Evolutionary conservation across 2,329 filamentous ascomycete species (phyloP).

Genomic region (Alternaria gansuensis): DNA sequence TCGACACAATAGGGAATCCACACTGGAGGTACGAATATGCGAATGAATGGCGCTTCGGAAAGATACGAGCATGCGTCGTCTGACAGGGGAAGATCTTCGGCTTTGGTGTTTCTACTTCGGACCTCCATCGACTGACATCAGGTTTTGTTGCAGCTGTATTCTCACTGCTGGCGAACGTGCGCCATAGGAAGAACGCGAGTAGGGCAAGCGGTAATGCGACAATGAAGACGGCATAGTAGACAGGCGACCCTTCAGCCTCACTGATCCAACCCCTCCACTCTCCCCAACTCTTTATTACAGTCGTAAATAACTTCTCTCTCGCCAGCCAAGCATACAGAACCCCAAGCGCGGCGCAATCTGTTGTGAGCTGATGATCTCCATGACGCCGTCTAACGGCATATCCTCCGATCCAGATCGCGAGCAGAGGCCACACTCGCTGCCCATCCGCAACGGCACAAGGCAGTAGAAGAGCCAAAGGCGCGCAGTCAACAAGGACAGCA

Average conservation of each 20-base stretch:
- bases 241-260: slow-evolving; percentile 8
- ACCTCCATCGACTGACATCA: slow-evolving; percentile 15
- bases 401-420: slow-evolving; percentile 34
- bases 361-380: slow-evolving; percentile 32
- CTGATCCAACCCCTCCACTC: slow-evolving; percentile 18
- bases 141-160: background rate
- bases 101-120: slow-evolving; percentile 31
- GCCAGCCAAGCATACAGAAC: slow-evolving; percentile 19
- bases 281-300: slow-evolving; percentile 25
- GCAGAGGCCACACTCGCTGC: slow-evolving; percentile 29
- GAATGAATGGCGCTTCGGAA: slow-evolving; percentile 73
- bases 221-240: slow-evolving; percentile 15
- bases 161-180: slow-evolving; percentile 2
- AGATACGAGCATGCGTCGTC: slow-evolving; percentile 72
- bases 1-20: slow-evolving; percentile 72
- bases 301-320: slow-evolving; percentile 19
- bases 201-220: slow-evolving; percentile 26
- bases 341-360: slow-evolving; percentile 34
- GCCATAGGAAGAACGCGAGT: slow-evolving; percentile 14
- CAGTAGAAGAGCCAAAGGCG: slow-evolving; percentile 13
- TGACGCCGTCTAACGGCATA: slow-evolving; percentile 28
- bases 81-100: slow-evolving; percentile 68
- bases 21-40: slow-evolving; percentile 74
- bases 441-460: slow-evolving; percentile 14
- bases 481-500: slow-evolving; percentile 13